These are phyloP conservation scores for Anaeramoeba ignava DNA, from an alignment of 78 protist genomes.

Conservation along the genomic window DNA sequence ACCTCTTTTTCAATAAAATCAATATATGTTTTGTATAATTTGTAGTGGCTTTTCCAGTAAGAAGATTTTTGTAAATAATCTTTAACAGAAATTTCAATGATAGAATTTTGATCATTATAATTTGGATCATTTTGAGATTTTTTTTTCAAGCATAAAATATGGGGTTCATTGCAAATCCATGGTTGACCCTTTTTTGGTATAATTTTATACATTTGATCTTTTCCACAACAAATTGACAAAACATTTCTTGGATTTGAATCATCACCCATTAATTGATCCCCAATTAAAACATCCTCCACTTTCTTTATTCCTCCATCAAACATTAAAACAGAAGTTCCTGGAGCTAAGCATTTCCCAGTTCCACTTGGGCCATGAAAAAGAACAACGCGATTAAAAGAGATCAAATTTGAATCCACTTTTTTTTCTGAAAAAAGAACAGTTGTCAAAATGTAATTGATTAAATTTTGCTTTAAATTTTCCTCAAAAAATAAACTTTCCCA, in stretches of 20 bases:
- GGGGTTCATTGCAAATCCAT: too few relatives aligned
- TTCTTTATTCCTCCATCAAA: background rate
- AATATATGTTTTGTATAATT: too few relatives aligned
- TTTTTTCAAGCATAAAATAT: too few relatives aligned
- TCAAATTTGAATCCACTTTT: conserved; percentile 14
- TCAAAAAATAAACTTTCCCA: conserved; percentile 30
- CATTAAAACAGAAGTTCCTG: background rate
- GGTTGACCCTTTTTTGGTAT: too few relatives aligned
- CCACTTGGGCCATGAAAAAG: conserved; percentile 95
- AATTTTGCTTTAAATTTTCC: background rate
- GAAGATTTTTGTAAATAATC: too few relatives aligned
- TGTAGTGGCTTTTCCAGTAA: too few relatives aligned
- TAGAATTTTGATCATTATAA: too few relatives aligned
- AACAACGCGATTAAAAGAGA: conserved; percentile 28
- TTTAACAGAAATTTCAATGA: too few relatives aligned
- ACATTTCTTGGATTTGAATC: too few relatives aligned
- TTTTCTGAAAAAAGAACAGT: conserved; percentile 18
- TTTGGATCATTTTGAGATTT: too few relatives aligned
- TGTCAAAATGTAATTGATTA: conserved; percentile 4
- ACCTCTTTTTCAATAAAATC: too few relatives aligned
- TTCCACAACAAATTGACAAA: background rate
- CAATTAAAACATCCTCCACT: background rate
- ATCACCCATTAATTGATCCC: background rate
- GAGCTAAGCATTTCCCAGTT: conserved; percentile 67
- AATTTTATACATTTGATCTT: too few relatives aligned